A percentile compares a stretch with the other conserved stretches of the same genome.
phyloP scores from a whole-genome alignment of 768 basidiomycete genomes.

The Kwoniella mangroviensis region DNA sequence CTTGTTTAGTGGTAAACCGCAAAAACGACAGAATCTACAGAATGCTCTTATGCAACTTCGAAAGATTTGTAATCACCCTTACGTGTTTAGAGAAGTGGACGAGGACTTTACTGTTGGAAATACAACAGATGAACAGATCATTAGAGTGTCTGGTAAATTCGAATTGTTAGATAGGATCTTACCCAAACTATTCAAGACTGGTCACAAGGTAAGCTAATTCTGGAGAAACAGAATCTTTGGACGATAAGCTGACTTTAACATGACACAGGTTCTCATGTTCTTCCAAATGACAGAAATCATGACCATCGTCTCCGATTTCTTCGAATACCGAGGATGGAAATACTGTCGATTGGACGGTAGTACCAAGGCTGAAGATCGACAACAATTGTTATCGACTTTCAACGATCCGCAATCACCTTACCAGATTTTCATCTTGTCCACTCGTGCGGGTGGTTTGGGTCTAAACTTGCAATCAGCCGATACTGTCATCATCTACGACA shows the following conservation, averaged over 20 bases:
- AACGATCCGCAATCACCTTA: conserved; percentile 87
- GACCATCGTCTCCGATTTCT: conserved; percentile 96
- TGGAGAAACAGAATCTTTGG: not conserved
- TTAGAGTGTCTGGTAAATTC: conserved; percentile 89
- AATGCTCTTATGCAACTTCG: conserved; percentile 98
- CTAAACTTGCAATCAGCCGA: conserved; percentile 95
- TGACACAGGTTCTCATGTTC: conserved; percentile 85
- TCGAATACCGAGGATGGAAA: conserved; percentile 83
- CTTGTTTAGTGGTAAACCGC: conserved; percentile 30
- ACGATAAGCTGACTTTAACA: not conserved
- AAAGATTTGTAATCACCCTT: conserved; percentile 98
- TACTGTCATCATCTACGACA: conserved; percentile 80
- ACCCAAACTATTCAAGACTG: conserved; percentile 90
- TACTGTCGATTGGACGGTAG: conserved; percentile 94
- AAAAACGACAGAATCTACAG: conserved; percentile 57
- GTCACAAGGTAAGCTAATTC: conserved; percentile 72
- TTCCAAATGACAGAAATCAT: conserved; percentile 99
- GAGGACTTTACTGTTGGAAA: conserved; percentile 86
- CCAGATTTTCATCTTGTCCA: conserved; percentile 91
- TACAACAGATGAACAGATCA: conserved; percentile 78
- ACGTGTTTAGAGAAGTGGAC: conserved; percentile 92
- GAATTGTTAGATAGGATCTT: conserved; percentile 87
- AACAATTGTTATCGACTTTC: conserved; percentile 80
- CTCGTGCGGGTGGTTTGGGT: conserved; percentile 89
- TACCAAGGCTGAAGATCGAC: conserved; percentile 94